Evolutionary conservation across 176 grass and related monocot species (phyloP).

Genomic region (Lolium perenne): DNA sequence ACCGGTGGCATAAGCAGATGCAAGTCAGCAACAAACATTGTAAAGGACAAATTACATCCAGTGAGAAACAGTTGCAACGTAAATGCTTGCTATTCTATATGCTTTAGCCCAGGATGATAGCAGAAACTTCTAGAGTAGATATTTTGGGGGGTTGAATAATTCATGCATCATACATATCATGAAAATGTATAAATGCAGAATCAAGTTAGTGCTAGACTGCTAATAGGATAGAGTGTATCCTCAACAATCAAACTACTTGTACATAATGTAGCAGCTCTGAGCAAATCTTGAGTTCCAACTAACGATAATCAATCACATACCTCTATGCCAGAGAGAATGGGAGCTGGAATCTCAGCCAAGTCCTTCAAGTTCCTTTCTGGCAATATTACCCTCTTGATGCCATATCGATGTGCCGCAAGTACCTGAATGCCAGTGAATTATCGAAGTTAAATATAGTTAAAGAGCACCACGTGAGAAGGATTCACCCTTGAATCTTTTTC

Average conservation of each 20-base stretch:
- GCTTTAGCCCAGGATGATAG: neutral
- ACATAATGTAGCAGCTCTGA: neutral
- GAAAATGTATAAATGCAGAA: neutral
- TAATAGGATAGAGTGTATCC: neutral
- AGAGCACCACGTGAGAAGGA: neutral
- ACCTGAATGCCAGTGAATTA: slow-evolving; percentile 57
- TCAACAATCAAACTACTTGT: neutral
- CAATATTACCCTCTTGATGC: slow-evolving; percentile 96
- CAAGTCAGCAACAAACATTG: slow-evolving; percentile 25
- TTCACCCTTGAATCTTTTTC: slow-evolving; percentile 11
- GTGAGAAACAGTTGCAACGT: neutral
- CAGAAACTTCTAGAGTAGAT: neutral
- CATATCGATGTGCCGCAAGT: slow-evolving; percentile 87
- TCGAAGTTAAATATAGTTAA: slow-evolving; percentile 2
- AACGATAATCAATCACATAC: slow-evolving; percentile 44
- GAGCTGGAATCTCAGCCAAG: slow-evolving; percentile 80
- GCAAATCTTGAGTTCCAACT: slow-evolving; percentile 25
- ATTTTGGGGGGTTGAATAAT: neutral
- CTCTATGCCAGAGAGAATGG: slow-evolving; percentile 87
- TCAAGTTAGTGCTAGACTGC: neutral
- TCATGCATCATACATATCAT: neutral
- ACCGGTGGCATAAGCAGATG: slow-evolving; percentile 25
- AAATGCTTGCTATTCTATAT: neutral
- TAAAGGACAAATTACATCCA: neutral
- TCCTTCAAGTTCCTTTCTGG: slow-evolving; percentile 97